Evolutionary conservation across 257 asterid genomes (phyloP).

Genomic region (Rehmannia glutinosa): DNA sequence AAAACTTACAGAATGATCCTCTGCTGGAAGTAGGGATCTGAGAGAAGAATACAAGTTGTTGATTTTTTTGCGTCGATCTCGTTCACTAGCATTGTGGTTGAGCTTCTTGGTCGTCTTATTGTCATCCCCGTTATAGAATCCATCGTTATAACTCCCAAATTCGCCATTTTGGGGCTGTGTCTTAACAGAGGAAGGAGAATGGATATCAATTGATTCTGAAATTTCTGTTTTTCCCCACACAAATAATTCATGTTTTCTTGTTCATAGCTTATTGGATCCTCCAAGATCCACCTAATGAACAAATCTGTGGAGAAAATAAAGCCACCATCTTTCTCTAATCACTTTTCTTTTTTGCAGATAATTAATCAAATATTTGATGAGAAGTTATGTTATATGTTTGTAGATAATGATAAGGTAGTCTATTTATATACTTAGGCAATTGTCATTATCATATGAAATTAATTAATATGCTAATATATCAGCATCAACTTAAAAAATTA

Average conservation of each 20-base stretch:
- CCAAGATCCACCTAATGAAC: slow-evolving; percentile 32
- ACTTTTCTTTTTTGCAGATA: background rate
- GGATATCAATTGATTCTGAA: slow-evolving; percentile 28
- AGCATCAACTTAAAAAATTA: background rate
- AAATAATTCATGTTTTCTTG: slow-evolving; percentile 24
- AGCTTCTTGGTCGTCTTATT: slow-evolving; percentile 41
- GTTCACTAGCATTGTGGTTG: slow-evolving; percentile 74
- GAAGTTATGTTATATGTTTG: background rate
- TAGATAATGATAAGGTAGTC: background rate
- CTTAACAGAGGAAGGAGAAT: slow-evolving; percentile 28
- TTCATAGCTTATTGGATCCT: slow-evolving; percentile 16
- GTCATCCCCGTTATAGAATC: slow-evolving; percentile 1
- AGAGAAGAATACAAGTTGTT: slow-evolving; percentile 56
- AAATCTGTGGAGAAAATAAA: slow-evolving; percentile 27
- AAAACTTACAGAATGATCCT: slow-evolving; percentile 40
- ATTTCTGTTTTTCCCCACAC: slow-evolving; percentile 19
- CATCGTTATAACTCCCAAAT: too few relatives aligned
- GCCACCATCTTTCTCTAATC: slow-evolving; percentile 28
- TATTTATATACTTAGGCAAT: too few relatives aligned
- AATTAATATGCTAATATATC: background rate
- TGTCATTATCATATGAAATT: too few relatives aligned
- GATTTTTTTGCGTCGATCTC: slow-evolving; percentile 65
- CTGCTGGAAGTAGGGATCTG: slow-evolving; percentile 58
- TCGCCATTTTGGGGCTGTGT: background rate
- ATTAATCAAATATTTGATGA: background rate